Base-by-base conservation (phyloP, 2,329 filamentous ascomycete genomes). In the Cladorrhinum sp. region DNA sequence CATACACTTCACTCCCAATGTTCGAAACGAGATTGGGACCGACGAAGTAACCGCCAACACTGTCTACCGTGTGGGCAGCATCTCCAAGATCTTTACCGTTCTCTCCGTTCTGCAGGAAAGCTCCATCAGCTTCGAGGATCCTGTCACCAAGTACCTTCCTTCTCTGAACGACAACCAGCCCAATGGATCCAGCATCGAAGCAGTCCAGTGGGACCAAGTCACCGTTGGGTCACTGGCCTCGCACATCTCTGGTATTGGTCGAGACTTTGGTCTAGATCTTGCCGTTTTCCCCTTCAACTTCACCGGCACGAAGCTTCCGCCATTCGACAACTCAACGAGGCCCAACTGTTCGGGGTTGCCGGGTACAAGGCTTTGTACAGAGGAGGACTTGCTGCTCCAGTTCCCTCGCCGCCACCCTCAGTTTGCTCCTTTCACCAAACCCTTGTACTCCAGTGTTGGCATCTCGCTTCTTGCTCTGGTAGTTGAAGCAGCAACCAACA, bases 191-290 rank as follows among this genome's bases (percentile, higher is more conserved):
- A 6, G 71, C 3, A 67, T 77, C 7, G 68, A 70, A 23, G 68
- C 72, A 1, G 69, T 79, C 1, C 68, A 75, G 48, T 83, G 80
- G 80, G 74, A 80, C 36, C 75, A 79, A 9, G 70, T 83, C 30
- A 82, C 79, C 0, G 68, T 81, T 4, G 73, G 73, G 3, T 73
- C 77, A 20, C 68, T 83, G 8, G 77, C 78, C 9, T 78, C 73
- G 73, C 54, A 56, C 20, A 10, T 56, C n/a, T 56, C 54, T 5
- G 54, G 54, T 14, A 56, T 56, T 18, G 54, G 54, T 8, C 42
- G 54, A 18, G 54, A 56, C 36, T n/a, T 56, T 2, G 54, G 30
- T n/a, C 39, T 56, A 24, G 54, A 56, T 28, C 20, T 56, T n/a
- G 52, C 52, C 12, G 36, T 36, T 18, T 55, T 55, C 10, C 52